phyloP scores from a whole-genome alignment of 1,284 basidiomycete species.

The Apiotrichum brassicae region DNA sequence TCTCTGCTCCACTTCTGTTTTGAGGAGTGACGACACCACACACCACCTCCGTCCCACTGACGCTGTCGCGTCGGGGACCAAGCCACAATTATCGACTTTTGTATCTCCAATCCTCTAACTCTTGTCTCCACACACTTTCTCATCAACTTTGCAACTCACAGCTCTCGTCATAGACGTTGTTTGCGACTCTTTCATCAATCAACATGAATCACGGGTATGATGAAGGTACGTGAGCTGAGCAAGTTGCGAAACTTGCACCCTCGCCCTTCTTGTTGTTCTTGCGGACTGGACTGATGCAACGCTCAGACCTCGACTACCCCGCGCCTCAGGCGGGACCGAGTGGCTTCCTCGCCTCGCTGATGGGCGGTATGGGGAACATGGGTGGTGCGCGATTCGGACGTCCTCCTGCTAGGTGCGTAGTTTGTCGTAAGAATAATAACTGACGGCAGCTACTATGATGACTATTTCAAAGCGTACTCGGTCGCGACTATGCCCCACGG shows the following conservation, averaged over 20 bases:
- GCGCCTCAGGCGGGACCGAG: slow-evolving; percentile 20
- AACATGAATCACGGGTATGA: slow-evolving; percentile 46
- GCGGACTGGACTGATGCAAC: too few species aligned
- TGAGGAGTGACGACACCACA: background rate
- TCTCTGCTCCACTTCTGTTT: too few species aligned
- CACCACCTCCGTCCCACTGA: background rate
- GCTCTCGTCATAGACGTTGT: too few species aligned
- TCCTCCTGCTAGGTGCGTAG: slow-evolving; percentile 27
- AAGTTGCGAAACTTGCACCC: too few species aligned
- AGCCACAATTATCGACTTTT: too few species aligned
- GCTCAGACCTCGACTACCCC: slow-evolving; percentile 18
- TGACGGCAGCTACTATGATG: slow-evolving; percentile 43
- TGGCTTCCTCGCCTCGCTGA: slow-evolving; percentile 27
- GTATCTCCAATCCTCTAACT: too few species aligned
- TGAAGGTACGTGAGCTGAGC: slow-evolving; percentile 29
- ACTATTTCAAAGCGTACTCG: slow-evolving; percentile 48
- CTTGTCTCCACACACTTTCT: too few species aligned
- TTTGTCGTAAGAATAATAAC: too few species aligned
- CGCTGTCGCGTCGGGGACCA: background rate
- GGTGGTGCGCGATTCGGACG: slow-evolving; percentile 10
- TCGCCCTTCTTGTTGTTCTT: too few species aligned
- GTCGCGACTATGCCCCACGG: slow-evolving; percentile 45
- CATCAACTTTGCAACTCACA: too few species aligned
- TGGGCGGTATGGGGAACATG: slow-evolving; percentile 24
- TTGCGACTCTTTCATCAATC: background rate